A percentile compares a stretch with the other conserved stretches of the same genome.
Conservation (phyloP, 345 rosid species). For the Jatropha curcas region DNA sequence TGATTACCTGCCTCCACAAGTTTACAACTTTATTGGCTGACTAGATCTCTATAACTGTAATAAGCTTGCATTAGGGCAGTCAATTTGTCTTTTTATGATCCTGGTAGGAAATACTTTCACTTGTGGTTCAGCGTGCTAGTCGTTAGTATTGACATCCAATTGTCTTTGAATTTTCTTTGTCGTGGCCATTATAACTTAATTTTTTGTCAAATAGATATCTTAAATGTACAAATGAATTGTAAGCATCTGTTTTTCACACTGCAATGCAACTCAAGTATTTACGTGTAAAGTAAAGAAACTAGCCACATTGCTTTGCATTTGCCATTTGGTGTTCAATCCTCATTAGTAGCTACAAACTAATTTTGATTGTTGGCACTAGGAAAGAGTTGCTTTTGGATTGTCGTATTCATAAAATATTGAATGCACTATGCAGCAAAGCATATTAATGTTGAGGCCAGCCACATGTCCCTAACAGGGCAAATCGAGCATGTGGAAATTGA, state of each 20-base stretch:
- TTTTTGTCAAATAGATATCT: neutral
- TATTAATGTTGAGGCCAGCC: neutral
- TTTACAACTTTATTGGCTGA: neutral
- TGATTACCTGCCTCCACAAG: too few relatives aligned
- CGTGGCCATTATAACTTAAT: neutral
- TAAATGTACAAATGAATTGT: neutral
- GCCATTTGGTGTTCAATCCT: neutral
- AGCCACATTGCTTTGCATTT: neutral
- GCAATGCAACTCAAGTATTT: neutral
- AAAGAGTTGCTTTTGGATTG: neutral
- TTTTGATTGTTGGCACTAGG: slow-evolving; percentile 3
- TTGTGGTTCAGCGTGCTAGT: neutral
- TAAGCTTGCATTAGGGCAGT: too few relatives aligned
- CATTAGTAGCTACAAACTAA: neutral
- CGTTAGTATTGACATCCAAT: neutral
- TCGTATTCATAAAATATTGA: neutral
- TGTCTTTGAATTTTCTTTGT: neutral
- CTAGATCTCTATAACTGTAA: neutral
- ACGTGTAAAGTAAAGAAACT: neutral
- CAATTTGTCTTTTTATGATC: too few relatives aligned
- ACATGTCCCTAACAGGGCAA: too few relatives aligned
- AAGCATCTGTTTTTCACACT: neutral
- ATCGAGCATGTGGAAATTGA: neutral
- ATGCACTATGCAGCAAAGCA: neutral
- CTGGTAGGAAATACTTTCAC: neutral